Evolutionary conservation across 495 filamentous ascomycete genomes (phyloP).

Genomic region (Aspergillus ostianus): DNA sequence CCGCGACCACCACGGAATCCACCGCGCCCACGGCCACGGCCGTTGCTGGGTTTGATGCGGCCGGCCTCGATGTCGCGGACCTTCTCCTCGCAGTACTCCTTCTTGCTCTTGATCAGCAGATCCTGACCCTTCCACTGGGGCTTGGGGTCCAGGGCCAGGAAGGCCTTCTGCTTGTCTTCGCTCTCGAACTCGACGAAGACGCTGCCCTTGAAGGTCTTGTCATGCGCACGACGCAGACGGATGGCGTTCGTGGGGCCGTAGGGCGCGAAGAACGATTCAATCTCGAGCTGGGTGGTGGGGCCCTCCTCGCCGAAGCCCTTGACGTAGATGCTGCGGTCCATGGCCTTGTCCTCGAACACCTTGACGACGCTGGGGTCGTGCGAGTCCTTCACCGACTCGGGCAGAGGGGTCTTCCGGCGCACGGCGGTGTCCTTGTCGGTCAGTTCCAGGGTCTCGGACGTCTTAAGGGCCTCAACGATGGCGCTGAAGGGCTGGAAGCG

Average conservation of each 20-base stretch:
- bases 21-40: conserved; percentile 33
- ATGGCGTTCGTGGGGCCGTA: conserved; percentile 79
- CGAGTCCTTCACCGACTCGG: conserved; percentile 41
- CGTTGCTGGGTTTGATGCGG: conserved; percentile 55
- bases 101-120: conserved; percentile 78
- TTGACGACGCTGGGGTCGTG: conserved; percentile 46
- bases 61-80: conserved; percentile 71
- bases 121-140: conserved; percentile 75
- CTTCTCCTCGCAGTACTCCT: conserved; percentile 81
- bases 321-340: conserved; percentile 64
- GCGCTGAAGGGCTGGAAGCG: conserved; percentile 81
- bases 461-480: conserved; percentile 77
- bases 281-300: conserved; percentile 78
- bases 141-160: conserved; percentile 74
- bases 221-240: conserved; percentile 74
- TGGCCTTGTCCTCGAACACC: conserved; percentile 57
- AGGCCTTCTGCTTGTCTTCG: conserved; percentile 71
- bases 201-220: conserved; percentile 82
- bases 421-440: conserved; percentile 65
- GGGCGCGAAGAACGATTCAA: conserved; percentile 85
- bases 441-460: conserved; percentile 67
- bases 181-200: conserved; percentile 88
- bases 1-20: conserved; percentile 31
- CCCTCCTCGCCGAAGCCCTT: conserved; percentile 89
- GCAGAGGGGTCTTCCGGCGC: conserved; percentile 69